Conservation (phyloP, 257 asterid genomes). For the Anisodus acutangulus region DNA sequence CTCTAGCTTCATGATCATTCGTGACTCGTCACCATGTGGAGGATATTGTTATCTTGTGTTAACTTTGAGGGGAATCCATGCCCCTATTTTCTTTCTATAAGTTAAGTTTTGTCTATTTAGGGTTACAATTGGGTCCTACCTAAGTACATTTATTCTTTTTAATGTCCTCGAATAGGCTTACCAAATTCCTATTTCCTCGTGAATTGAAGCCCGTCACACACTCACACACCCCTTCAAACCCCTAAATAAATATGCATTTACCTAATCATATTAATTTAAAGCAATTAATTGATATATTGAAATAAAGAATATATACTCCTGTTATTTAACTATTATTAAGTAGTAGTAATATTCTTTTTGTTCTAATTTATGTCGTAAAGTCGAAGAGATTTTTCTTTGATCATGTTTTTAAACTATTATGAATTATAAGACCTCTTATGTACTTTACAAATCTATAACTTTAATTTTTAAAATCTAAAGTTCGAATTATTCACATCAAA, state of each 20-base stretch:
- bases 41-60: neutral
- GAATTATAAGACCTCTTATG: too few species aligned
- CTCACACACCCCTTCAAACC: neutral
- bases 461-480: too few species aligned
- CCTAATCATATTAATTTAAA: neutral
- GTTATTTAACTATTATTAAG: too few species aligned
- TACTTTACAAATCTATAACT: too few species aligned
- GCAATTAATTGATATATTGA: too few species aligned
- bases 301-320: too few species aligned
- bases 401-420: too few species aligned
- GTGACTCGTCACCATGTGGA: constrained; percentile 40
- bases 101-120: constrained; percentile 35
- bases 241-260: neutral
- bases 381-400: too few species aligned
- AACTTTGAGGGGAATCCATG: constrained; percentile 13
- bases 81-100: neutral
- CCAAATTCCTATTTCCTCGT: neutral
- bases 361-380: too few species aligned
- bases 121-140: constrained; percentile 32
- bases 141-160: constrained; percentile 23
- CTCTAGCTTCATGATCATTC: constrained; percentile 34
- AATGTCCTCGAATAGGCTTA: neutral
- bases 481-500: neutral
- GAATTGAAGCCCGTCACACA: neutral
- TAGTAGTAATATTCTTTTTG: too few species aligned